Base-by-base conservation (phyloP, 2,329 filamentous ascomycete species). In the Beauveria australis region DNA sequence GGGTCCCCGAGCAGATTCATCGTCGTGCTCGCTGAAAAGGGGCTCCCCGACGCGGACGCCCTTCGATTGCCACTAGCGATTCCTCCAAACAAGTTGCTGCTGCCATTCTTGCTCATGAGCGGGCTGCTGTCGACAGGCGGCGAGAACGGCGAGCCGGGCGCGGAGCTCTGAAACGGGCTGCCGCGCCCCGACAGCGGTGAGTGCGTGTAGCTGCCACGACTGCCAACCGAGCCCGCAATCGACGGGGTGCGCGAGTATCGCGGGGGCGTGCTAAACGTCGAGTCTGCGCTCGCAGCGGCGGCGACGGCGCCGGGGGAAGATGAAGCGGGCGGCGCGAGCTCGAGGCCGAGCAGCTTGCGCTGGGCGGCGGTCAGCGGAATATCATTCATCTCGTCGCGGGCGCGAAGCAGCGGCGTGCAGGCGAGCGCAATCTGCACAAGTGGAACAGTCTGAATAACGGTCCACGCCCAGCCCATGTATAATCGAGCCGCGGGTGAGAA, bases 341-440 rank as follows among this genome's bases (percentile, higher is more conserved):
- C 83, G 3, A 99, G 84, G 53, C 92, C 92, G 56, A 99, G 84
- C 16, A 96, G 82, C 64, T 87, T 82, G 63, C 93, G 89, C 77
- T 97, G 94, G 48, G 72, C 70, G 33, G 70, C 64, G 12, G 93
- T 97, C 66, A 99, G 82, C 63, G 93, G 86, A 55, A 99, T 96
- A 72, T 99, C 94, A 73, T 86, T 79, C 64, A 97, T 82, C 64
- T 92, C 83, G 73, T 97, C 94, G 66, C 80, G 81, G 48, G 82
- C 80, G 64, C 87, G 83, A 68, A 91, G 74, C 14, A 96, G 81
- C 2, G 93, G 94, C 51, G 85, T 78, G 61, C 90, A 76, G 43
- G 91, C 89, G 59, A 87, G 68, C 64, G 78, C 71, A 58, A 96
- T 89, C 74, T 96, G 96, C 68, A 88, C 73, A 53, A 89, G 66